A percentile compares a stretch with the other conserved stretches of the same genome.
Conservation (phyloP, 2,329 filamentous ascomycete species). For the Colletotrichum australisinense region DNA sequence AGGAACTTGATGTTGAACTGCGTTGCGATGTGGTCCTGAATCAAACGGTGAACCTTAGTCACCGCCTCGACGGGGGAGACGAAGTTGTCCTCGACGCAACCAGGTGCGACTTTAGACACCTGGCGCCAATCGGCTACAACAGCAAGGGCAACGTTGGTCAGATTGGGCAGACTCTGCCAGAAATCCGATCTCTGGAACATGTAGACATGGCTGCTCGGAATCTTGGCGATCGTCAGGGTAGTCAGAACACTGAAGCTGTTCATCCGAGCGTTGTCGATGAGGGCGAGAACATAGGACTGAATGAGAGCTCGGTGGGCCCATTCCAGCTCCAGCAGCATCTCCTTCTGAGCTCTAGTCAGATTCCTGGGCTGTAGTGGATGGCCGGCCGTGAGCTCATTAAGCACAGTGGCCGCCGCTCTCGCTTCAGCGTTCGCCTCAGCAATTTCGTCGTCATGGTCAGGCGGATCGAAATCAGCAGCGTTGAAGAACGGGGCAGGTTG, state of each 20-base stretch:
- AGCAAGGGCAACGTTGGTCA: constrained; percentile 67
- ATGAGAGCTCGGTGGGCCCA: constrained; percentile 78
- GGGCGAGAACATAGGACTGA: constrained; percentile 73
- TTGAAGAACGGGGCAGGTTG: background rate
- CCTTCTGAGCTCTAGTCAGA: constrained; percentile 72
- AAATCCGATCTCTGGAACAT: constrained; percentile 68
- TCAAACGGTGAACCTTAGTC: constrained; percentile 61
- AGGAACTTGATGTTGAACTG: constrained; percentile 65
- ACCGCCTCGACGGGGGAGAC: constrained; percentile 65
- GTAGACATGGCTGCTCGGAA: constrained; percentile 71
- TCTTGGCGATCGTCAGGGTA: constrained; percentile 71
- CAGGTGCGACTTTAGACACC: constrained; percentile 63
- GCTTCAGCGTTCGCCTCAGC: constrained; percentile 36
- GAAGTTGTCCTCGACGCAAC: constrained; percentile 58
- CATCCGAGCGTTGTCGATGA: constrained; percentile 67
- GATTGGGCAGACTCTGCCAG: constrained; percentile 67
- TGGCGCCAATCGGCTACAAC: constrained; percentile 76
- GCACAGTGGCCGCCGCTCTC: background rate
- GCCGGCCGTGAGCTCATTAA: constrained; percentile 38
- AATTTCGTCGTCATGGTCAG: constrained; percentile 35
- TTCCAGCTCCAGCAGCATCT: constrained; percentile 75
- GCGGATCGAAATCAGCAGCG: background rate
- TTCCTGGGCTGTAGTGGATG: constrained; percentile 60
- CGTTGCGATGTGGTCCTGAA: constrained; percentile 61
- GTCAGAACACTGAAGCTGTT: constrained; percentile 64